phyloP scores from a whole-genome alignment of 2,329 filamentous ascomycete species.

The Apiospora malaysiana region DNA sequence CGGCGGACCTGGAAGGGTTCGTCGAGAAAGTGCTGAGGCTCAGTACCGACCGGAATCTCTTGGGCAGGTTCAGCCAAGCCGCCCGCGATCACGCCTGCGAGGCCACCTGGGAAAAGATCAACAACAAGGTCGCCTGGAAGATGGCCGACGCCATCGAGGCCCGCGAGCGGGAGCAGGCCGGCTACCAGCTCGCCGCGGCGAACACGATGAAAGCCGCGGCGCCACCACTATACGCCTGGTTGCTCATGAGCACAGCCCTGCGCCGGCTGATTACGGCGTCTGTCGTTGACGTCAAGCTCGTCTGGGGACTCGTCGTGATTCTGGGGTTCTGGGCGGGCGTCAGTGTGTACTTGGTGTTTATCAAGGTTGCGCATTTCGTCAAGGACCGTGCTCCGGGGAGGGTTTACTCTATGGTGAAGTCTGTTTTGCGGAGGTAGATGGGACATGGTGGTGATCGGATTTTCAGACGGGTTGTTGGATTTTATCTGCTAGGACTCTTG shows the following conservation, averaged over 20 bases:
- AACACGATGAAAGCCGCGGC: conserved; percentile 19
- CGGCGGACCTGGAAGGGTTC: conserved; percentile 64
- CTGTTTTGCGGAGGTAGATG: conserved; percentile 20
- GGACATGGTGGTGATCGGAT: not conserved
- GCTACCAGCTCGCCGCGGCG: conserved; percentile 35
- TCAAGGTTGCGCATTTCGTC: conserved; percentile 49
- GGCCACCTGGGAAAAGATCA: conserved; percentile 75
- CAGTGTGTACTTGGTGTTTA: conserved; percentile 55
- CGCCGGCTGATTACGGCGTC: conserved; percentile 43
- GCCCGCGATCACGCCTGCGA: conserved; percentile 64
- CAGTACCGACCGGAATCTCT: conserved; percentile 49
- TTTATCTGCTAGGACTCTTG: not conserved
- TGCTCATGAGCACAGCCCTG: conserved; percentile 48
- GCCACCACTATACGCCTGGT: conserved; percentile 51
- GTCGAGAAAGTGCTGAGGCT: conserved; percentile 59
- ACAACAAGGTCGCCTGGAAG: conserved; percentile 71
- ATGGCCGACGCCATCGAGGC: conserved; percentile 61
- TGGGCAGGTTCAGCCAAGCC: conserved; percentile 50
- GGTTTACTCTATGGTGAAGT: conserved; percentile 17
- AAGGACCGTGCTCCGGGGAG: conserved; percentile 28
- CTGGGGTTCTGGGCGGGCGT: conserved; percentile 55
- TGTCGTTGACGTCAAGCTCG: conserved; percentile 51
- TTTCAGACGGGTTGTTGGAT: not conserved
- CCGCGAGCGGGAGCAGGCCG: conserved; percentile 42
- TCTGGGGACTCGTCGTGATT: conserved; percentile 53